phyloP scores from a whole-genome alignment of 163 green algal genomes.

The Smithsoniella earleae region DNA sequence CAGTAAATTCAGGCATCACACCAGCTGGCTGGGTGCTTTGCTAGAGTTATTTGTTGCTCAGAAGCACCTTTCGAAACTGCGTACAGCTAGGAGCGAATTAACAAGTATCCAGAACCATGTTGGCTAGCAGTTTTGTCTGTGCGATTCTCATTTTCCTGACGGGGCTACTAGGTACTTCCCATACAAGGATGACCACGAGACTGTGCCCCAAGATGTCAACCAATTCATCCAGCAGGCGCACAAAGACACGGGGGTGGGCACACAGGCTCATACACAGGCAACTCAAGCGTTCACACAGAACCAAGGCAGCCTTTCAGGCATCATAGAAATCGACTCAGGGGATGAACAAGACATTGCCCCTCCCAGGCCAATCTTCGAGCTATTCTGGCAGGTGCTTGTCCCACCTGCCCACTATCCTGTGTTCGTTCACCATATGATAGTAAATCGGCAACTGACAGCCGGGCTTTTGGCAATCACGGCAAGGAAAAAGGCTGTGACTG shows the following conservation, averaged over 20 bases:
- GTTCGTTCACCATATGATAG: too few relatives aligned
- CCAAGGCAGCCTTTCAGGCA: neutral
- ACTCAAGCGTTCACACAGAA: neutral
- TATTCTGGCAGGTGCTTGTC: constrained; percentile 54
- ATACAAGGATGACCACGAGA: constrained; percentile 57
- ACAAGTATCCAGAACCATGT: too few relatives aligned
- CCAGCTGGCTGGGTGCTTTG: neutral
- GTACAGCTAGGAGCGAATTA: too few relatives aligned
- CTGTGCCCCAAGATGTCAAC: constrained; percentile 42
- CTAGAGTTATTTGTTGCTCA: neutral
- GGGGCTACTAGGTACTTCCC: constrained; percentile 76
- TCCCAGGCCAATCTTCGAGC: constrained; percentile 49
- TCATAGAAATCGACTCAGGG: neutral
- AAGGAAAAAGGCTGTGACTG: too few relatives aligned
- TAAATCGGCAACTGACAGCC: too few relatives aligned
- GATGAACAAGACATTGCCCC: neutral
- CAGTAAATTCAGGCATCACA: neutral
- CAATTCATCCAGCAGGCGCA: constrained; percentile 32
- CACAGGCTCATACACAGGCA: constrained; percentile 35
- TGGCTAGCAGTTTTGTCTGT: neutral
- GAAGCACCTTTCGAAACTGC: too few relatives aligned
- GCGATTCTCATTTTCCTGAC: too few relatives aligned
- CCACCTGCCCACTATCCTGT: too few relatives aligned
- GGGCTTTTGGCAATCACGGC: too few relatives aligned
- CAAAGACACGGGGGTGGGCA: constrained; percentile 30